These are phyloP conservation scores for Bruguiera gymnorhiza DNA, from an alignment of 345 rosid species.

Conservation along the genomic window DNA sequence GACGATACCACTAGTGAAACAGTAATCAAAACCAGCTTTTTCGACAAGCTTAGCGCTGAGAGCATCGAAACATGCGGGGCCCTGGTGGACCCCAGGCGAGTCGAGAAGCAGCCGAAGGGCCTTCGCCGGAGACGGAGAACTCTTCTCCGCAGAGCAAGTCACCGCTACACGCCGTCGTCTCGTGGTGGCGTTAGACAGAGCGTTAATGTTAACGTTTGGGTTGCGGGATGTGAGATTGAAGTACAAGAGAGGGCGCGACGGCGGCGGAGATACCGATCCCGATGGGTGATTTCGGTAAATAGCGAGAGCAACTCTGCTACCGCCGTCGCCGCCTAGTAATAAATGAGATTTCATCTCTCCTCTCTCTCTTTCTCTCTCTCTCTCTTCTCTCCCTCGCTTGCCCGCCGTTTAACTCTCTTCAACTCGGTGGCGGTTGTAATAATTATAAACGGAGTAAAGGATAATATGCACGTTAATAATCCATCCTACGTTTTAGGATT, in stretches of 20 bases:
- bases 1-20: conserved; percentile 68
- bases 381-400: no score
- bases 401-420: no score
- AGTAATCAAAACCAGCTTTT: conserved; percentile 66
- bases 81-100: conserved; percentile 74
- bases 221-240: background rate
- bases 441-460: no score
- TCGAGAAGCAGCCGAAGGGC: conserved; percentile 56
- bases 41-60: conserved; percentile 85
- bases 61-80: conserved; percentile 95
- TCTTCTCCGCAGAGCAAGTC: conserved; percentile 6
- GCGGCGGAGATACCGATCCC: background rate
- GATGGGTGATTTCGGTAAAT: background rate
- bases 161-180: background rate
- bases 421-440: no score
- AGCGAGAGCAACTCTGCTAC: background rate
- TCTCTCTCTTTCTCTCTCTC: no score
- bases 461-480: no score
- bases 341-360: no score
- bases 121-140: conserved; percentile 31
- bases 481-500: no score
- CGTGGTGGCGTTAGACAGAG: background rate
- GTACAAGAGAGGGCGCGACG: no score
- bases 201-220: background rate
- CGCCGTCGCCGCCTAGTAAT: background rate